Conservation (phyloP, 805 yeast species). For the Lipomyces yamadae region DNA sequence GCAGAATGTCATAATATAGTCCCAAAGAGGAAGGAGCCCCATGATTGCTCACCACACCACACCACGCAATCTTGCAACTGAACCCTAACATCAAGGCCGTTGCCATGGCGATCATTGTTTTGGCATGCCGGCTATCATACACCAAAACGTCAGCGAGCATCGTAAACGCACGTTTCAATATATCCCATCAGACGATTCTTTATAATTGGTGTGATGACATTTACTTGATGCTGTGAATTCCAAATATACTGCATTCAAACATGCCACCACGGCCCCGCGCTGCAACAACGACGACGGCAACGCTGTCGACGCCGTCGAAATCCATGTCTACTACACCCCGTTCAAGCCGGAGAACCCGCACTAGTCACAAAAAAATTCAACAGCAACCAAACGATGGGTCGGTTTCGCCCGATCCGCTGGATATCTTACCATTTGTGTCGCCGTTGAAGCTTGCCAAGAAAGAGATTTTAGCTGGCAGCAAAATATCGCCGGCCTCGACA, state of each 20-base stretch:
- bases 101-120: too few relatives aligned
- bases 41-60: too few relatives aligned
- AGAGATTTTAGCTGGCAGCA: neutral
- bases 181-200: neutral
- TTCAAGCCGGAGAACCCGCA: conserved; percentile 12
- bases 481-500: neutral
- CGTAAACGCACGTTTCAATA: too few relatives aligned
- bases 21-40: too few relatives aligned
- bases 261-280: conserved; percentile 6
- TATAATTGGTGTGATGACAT: neutral
- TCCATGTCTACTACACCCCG: conserved; percentile 19
- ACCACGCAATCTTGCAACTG: too few relatives aligned
- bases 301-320: conserved; percentile 22
- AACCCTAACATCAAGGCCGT: too few relatives aligned
- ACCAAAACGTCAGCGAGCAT: too few relatives aligned
- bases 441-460: conserved; percentile 18
- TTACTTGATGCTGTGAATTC: neutral
- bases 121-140: too few relatives aligned
- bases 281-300: conserved; percentile 18
- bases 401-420: conserved; percentile 33
- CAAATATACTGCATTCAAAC: neutral
- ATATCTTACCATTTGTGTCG: conserved; percentile 26
- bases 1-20: too few relatives aligned
- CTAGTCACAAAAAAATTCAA: neutral
- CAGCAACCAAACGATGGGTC: neutral